Conservation (phyloP, 371 early-diverging fungal genomes). For the Fennellomyces sp. region DNA sequence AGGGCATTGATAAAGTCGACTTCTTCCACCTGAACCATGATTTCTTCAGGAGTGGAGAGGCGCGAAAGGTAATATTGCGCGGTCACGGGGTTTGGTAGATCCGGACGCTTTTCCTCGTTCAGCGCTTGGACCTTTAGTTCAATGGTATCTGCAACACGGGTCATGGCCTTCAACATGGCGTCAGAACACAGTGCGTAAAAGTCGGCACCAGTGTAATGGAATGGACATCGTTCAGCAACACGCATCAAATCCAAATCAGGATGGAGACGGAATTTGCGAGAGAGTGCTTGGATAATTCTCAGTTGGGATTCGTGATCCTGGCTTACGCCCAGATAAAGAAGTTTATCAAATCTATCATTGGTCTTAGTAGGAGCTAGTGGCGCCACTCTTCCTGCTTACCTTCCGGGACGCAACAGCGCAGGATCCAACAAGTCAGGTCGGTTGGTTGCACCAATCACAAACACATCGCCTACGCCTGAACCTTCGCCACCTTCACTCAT, state of each 20-base stretch:
- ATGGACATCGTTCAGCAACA: conserved; percentile 86
- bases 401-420: conserved; percentile 78
- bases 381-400: too few species aligned
- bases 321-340: conserved; percentile 93
- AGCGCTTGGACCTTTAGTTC: conserved; percentile 61
- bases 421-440: conserved; percentile 98
- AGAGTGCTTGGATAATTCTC: conserved; percentile 89
- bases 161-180: conserved; percentile 95
- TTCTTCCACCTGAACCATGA: conserved; percentile 73
- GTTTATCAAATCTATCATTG: conserved; percentile 95
- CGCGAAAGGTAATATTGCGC: conserved; percentile 26
- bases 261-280: conserved; percentile 89
- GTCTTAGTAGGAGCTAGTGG: too few species aligned
- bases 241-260: conserved; percentile 72
- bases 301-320: conserved; percentile 85
- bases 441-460: conserved; percentile 99
- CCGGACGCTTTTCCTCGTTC: conserved; percentile 34
- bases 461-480: conserved; percentile 82
- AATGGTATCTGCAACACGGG: conserved; percentile 83
- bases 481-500: conserved; percentile 67
- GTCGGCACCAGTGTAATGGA: conserved; percentile 96
- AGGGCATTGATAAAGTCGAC: conserved; percentile 86
- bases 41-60: conserved; percentile 56
- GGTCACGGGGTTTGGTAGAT: conserved; percentile 20
- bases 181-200: conserved; percentile 98